Conservation (phyloP, 2,329 filamentous ascomycete genomes). For the Exophiala xenobiotica region DNA sequence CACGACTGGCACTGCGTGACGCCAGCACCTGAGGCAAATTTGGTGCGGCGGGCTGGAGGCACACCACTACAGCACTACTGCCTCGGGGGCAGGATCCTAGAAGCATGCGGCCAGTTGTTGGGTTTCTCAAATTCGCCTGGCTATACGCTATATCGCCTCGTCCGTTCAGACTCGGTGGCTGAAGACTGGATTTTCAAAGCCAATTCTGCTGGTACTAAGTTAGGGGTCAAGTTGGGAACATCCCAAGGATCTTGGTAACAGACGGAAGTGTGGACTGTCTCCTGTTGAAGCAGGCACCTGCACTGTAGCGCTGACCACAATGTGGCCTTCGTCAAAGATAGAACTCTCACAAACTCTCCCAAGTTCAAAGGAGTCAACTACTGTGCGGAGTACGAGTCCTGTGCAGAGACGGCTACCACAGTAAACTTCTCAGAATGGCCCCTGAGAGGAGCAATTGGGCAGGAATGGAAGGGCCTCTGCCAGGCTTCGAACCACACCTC, state of each 20-base stretch:
- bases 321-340: slow-evolving; percentile 17
- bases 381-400: too few relatives aligned
- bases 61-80: slow-evolving; percentile 2
- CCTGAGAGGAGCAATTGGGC: slow-evolving; percentile 14
- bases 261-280: neutral
- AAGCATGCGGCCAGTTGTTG: neutral
- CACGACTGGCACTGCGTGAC: slow-evolving; percentile 10
- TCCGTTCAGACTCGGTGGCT: neutral
- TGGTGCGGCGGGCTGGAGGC: slow-evolving; percentile 6
- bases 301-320: slow-evolving; percentile 23
- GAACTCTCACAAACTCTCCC: slow-evolving; percentile 11
- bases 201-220: neutral
- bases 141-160: neutral
- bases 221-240: too few relatives aligned
- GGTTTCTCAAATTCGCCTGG: neutral
- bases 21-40: slow-evolving; percentile 20
- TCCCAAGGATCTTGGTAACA: too few relatives aligned
- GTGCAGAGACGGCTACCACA: slow-evolving; percentile 1
- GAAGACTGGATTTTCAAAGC: neutral
- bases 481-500: slow-evolving; percentile 15
- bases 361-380: too few relatives aligned
- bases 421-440: slow-evolving; percentile 19
- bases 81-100: neutral
- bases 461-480: slow-evolving; percentile 15
- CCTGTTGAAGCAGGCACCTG: slow-evolving; percentile 7